phyloP scores from a whole-genome alignment of 129 eudicot genomes.

The Dittrichia graveolens region DNA sequence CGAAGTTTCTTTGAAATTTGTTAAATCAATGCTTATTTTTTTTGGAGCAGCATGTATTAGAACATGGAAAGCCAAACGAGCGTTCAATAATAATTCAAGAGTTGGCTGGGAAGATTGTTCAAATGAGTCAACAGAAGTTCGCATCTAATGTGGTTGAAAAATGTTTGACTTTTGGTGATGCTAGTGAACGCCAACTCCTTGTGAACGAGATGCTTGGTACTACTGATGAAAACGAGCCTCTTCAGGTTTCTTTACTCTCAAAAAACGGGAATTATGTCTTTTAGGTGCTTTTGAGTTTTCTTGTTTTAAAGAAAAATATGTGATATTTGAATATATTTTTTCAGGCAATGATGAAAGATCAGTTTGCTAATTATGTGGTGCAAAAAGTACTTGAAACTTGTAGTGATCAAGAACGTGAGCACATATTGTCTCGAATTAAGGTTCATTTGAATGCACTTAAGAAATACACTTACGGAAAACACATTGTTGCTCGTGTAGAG shows the following conservation, averaged over 20 bases:
- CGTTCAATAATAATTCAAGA: slow-evolving; percentile 73
- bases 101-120: slow-evolving; percentile 85
- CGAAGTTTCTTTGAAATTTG: neutral
- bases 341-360: slow-evolving; percentile 99
- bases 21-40: slow-evolving; percentile 17
- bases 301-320: neutral
- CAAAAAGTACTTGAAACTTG: slow-evolving; percentile 97
- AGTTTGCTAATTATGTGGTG: slow-evolving; percentile 93
- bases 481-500: slow-evolving; percentile 97
- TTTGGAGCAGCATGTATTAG: slow-evolving; percentile 70
- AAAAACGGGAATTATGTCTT: neutral
- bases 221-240: slow-evolving; percentile 91
- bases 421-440: slow-evolving; percentile 79
- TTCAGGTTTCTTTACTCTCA: slow-evolving; percentile 54
- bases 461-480: slow-evolving; percentile 96
- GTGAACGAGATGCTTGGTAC: slow-evolving; percentile 81
- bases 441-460: slow-evolving; percentile 94
- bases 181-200: slow-evolving; percentile 63
- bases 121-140: slow-evolving; percentile 92
- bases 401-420: slow-evolving; percentile 90
- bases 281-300: neutral
- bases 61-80: slow-evolving; percentile 85
- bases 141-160: slow-evolving; percentile 92
- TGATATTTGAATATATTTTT: neutral
- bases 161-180: slow-evolving; percentile 77